Evolutionary conservation across 1,139 yeast genomes (phyloP).

Genomic region (Zhuliangozyma blackwelliae): DNA sequence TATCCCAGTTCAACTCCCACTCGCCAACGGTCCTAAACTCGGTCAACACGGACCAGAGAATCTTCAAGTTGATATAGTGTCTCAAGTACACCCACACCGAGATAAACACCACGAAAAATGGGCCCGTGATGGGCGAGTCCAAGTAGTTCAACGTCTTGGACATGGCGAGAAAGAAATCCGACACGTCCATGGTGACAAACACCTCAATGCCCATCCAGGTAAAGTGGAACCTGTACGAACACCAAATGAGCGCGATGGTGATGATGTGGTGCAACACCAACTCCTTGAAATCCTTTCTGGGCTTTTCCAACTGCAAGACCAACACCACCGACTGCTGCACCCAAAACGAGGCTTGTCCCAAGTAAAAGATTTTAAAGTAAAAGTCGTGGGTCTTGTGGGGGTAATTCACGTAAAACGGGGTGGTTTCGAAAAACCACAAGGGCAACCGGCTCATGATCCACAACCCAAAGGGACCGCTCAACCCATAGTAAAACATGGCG

Average conservation of each 20-base stretch:
- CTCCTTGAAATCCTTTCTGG: constrained; percentile 89
- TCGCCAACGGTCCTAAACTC: constrained; percentile 84
- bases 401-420: constrained; percentile 70
- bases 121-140: constrained; percentile 59
- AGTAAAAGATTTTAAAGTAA: constrained; percentile 73
- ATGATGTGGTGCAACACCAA: constrained; percentile 89
- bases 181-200: constrained; percentile 92
- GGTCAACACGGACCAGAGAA: constrained; percentile 84
- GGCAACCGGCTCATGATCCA: constrained; percentile 84
- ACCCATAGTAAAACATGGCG: constrained; percentile 73
- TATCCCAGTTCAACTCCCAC: constrained; percentile 77
- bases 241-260: constrained; percentile 83
- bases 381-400: constrained; percentile 79
- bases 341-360: constrained; percentile 97
- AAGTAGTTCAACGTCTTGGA: constrained; percentile 85
- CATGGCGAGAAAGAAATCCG: constrained; percentile 81
- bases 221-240: constrained; percentile 92
- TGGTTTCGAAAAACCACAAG: constrained; percentile 84
- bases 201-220: constrained; percentile 93
- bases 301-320: constrained; percentile 83
- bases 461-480: constrained; percentile 82
- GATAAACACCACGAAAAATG: constrained; percentile 67
- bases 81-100: constrained; percentile 81
- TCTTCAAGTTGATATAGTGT: constrained; percentile 75
- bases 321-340: constrained; percentile 87